Conservation (phyloP, 2,329 filamentous ascomycete genomes). For the Paecilomyces niveus region DNA sequence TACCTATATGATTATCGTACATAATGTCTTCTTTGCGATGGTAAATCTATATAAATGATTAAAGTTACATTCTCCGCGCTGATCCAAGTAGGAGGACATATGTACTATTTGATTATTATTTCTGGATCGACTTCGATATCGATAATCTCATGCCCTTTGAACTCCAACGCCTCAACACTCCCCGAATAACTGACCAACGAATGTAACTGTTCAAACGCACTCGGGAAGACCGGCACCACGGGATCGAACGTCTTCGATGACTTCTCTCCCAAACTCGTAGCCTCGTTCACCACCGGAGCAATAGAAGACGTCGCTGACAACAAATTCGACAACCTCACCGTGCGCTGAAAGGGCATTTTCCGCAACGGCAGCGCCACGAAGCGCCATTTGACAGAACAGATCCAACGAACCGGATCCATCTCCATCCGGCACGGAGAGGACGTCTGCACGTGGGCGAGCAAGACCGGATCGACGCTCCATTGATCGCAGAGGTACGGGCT, state of each 20-base stretch:
- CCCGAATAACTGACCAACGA: background rate
- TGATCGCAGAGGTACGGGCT: background rate
- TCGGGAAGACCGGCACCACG: background rate
- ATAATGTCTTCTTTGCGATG: too few species aligned
- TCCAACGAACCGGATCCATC: background rate
- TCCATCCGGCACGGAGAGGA: background rate
- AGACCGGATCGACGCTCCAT: background rate
- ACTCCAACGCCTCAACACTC: background rate
- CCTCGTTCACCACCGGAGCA: background rate
- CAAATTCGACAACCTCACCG: background rate
- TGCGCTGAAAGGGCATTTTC: background rate
- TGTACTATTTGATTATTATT: background rate
- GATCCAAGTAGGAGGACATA: background rate
- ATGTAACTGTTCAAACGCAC: background rate
- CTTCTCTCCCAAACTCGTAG: background rate
- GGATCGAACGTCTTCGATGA: background rate
- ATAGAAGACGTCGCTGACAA: background rate
- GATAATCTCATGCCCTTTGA: background rate
- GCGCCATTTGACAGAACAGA: background rate
- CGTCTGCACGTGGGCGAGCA: background rate
- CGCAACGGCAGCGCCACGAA: background rate
- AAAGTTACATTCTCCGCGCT: too few species aligned
- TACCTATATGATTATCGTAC: background rate
- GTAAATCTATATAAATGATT: too few species aligned
- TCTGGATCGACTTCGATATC: background rate